Evolutionary conservation across 805 yeast species (phyloP).

Genomic region (Zygotorulaspora florentina): DNA sequence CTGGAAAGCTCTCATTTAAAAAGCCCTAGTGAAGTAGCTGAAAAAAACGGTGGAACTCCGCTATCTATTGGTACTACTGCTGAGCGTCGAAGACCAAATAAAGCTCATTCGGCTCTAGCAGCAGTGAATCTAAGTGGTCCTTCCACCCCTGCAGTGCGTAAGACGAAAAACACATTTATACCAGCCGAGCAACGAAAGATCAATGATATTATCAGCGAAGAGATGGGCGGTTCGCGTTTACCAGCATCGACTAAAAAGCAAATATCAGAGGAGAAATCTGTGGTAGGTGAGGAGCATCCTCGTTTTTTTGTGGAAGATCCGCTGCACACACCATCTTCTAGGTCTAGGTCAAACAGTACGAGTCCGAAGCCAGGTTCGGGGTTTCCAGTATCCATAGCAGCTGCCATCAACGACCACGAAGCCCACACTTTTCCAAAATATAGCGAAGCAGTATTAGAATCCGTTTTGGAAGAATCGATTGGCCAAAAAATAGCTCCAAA

Average conservation of each 20-base stretch:
- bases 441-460: constrained; percentile 7
- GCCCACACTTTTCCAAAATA: constrained; percentile 6
- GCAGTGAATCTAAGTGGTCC: constrained; percentile 6
- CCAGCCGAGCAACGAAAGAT: constrained; percentile 8
- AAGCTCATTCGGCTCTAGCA: constrained; percentile 9
- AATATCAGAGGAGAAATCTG: background rate
- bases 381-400: constrained; percentile 2
- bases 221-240: constrained; percentile 2
- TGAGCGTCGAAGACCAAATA: constrained; percentile 11
- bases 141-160: constrained; percentile 1
- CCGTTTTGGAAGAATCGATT: constrained; percentile 11
- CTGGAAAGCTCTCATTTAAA: constrained; percentile 7
- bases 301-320: constrained; percentile 72
- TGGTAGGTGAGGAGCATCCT: constrained; percentile 55
- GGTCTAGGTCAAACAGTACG: constrained; percentile 21
- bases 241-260: background rate
- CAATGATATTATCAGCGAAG: constrained; percentile 6
- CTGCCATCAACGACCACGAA: constrained; percentile 7
- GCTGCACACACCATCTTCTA: constrained; percentile 39
- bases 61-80: background rate
- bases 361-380: constrained; percentile 22
- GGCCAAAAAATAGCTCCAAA: constrained; percentile 17
- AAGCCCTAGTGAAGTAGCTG: constrained; percentile 13
- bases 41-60: constrained; percentile 1
- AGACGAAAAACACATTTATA: constrained; percentile 1